Base-by-base conservation (phyloP, 257 asterid genomes). In the Gentiana dahurica region DNA sequence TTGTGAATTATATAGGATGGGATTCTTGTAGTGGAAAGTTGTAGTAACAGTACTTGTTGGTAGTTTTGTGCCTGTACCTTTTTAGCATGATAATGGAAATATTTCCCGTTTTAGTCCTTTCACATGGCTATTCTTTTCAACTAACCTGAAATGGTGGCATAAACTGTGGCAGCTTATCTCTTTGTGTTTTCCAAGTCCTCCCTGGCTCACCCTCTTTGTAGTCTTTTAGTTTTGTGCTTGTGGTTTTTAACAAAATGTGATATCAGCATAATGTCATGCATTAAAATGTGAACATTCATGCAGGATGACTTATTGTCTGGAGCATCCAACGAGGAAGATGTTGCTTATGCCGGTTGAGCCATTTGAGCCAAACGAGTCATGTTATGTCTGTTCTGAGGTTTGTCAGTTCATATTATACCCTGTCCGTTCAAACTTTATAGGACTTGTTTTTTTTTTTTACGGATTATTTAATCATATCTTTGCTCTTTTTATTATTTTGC, bases 221-320 rank as follows among this genome's bases (percentile, higher is more conserved):
- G 12, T 1, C 33, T 24, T 34, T 51, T 61, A 51, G 48, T 10
- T 49, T 41, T 41, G 5, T 41, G 46, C 46, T 41, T 49, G 24
- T 15, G n/a, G 48, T 46, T 5, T 55, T 55, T 41, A 39, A 44
- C 41, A 39, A 13, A 36, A 34, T 10, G 3, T 36, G 36, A 45
- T 24, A 2, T 53, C 67, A 2, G 43, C 35, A 49, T 36, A 35
- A 58, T 39, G 41, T 51, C 45, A 6, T 44, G 39, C 57, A 61
- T 51, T 53, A 61, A 24, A 33, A 35, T 50, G 43, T 60, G 10
- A 63, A 35, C 6, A 68, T 56, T 54, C 34, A 11, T 80, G 77
- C 70, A 92, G 99, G 87, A 92, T 88, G 99, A 92, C 99, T 12
- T 92, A 83, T 68, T 92, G 99, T 65, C 95, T 92, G 52, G 90